Evolutionary conservation across 371 early-diverging fungal species (phyloP), one percentile per base, ranked within the genome.

Genomic region (Mucor saturninus): DNA sequence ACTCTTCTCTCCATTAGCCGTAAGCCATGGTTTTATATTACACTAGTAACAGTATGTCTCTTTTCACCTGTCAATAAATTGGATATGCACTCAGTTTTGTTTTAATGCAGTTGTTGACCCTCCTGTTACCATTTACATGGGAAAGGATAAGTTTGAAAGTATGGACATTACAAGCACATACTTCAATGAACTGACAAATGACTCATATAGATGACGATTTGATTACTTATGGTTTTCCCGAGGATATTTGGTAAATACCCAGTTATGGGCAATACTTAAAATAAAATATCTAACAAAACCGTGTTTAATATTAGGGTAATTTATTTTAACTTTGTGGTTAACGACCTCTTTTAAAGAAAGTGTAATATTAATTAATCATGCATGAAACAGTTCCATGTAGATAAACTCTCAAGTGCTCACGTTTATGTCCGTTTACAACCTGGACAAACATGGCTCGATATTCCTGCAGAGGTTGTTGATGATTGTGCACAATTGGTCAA

Each of bases 61-160:
- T 6, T 48, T 7, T 3, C 26, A 26, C 48, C 26, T 30, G 15
- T 46, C 21, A 5, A 55, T 38, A 28, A 39, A 26, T 8, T 38
- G 14, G 13, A 29, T 9, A 8, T 15, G 28, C 14, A n/a, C 4
- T 46, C 9, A n/a, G 3, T 26, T 46, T 8, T 11, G 42, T 51
- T 43, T n/a, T 26, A 7, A 37, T 21, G 21, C 21, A 59, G 90
- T 81, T 48, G 89, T 87, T 15, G 79, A 84, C 52, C 95, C 96
- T 28, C 87, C 94, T 4, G 92, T 90, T 39, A 75, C 79, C 49
- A 89, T 98, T 51, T 98, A 95, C 74, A 95, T 98, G 96, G 98
- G 98, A 62, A 94, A 91, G 74, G 97, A 98, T 84, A 97, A 97
- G 80, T 93, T 82, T 75, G 98, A 98, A 77, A 98, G 90, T 90